Percentiles rank a stretch among this genome's conserved stretches.
Conservation (phyloP, 441 rosid species). For the Croton laevigatus region DNA sequence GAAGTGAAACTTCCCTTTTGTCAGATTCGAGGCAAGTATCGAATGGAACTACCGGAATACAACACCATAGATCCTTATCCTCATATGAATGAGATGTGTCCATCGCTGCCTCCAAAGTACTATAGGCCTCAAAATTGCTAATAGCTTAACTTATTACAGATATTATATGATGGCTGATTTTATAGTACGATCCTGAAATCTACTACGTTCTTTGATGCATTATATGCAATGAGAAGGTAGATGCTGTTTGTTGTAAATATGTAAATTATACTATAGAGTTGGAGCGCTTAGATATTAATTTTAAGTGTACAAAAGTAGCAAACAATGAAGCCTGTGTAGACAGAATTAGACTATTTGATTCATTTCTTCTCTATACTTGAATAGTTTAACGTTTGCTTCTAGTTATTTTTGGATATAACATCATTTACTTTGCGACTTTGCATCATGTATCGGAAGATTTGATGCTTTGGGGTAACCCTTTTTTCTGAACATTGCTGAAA, state of each 20-base stretch:
- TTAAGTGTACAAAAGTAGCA: background rate
- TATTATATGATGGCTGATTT: background rate
- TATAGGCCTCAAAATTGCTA: conserved; percentile 61
- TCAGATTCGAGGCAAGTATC: conserved; percentile 85
- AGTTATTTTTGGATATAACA: no score
- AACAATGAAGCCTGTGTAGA: background rate
- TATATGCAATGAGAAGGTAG: background rate
- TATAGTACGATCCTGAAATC: background rate
- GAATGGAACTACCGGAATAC: conserved; percentile 92
- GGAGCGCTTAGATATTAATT: background rate
- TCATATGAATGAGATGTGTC: conserved; percentile 92
- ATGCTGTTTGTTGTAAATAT: conserved; percentile 20
- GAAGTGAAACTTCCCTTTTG: conserved; percentile 77
- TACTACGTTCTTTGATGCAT: background rate
- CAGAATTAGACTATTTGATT: background rate
- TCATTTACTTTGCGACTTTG: no score
- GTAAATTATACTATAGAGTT: conserved; percentile 10
- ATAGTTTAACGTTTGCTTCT: no score
- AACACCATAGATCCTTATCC: conserved; percentile 83
- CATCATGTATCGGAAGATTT: no score
- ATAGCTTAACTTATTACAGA: background rate
- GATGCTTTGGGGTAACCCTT: no score
- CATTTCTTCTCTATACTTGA: no score
- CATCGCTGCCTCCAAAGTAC: conserved; percentile 91
- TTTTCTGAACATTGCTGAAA: no score